These are phyloP conservation scores for Neurospora africana DNA, from an alignment of 495 filamentous ascomycete genomes.

Conservation along the genomic window DNA sequence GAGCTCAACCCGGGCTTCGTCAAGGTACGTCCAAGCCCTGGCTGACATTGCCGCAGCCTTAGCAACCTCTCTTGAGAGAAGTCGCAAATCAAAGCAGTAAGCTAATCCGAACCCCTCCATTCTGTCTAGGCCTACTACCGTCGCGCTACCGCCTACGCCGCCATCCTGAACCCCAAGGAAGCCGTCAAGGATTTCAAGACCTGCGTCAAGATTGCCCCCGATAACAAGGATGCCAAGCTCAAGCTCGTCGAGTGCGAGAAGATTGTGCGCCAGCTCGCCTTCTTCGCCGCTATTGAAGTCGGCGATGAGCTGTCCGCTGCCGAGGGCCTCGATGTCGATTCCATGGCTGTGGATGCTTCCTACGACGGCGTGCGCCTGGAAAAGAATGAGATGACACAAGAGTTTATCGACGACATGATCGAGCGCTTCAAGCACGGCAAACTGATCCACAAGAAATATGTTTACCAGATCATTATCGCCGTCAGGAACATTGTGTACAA, in stretches of 20 bases:
- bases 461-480: constrained; percentile 86
- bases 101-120: constrained; percentile 1
- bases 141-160: constrained; percentile 79
- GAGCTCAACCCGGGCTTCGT: constrained; percentile 79
- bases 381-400: constrained; percentile 72
- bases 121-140: constrained; percentile 76
- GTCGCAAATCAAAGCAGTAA: neutral
- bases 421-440: constrained; percentile 92
- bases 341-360: constrained; percentile 64
- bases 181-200: constrained; percentile 88
- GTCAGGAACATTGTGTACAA: constrained; percentile 82
- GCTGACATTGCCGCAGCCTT: neutral
- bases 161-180: constrained; percentile 76
- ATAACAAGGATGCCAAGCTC: constrained; percentile 80
- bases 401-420: constrained; percentile 96
- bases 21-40: constrained; percentile 47
- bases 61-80: neutral
- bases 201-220: constrained; percentile 75
- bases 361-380: constrained; percentile 81
- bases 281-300: constrained; percentile 90
- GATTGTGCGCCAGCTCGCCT: constrained; percentile 78
- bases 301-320: constrained; percentile 83
- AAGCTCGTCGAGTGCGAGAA: constrained; percentile 89
- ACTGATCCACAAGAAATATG: constrained; percentile 91
- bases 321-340: constrained; percentile 78